Conservation (phyloP, 2,329 filamentous ascomycete genomes). For the Sporothrix euskadiensis region DNA sequence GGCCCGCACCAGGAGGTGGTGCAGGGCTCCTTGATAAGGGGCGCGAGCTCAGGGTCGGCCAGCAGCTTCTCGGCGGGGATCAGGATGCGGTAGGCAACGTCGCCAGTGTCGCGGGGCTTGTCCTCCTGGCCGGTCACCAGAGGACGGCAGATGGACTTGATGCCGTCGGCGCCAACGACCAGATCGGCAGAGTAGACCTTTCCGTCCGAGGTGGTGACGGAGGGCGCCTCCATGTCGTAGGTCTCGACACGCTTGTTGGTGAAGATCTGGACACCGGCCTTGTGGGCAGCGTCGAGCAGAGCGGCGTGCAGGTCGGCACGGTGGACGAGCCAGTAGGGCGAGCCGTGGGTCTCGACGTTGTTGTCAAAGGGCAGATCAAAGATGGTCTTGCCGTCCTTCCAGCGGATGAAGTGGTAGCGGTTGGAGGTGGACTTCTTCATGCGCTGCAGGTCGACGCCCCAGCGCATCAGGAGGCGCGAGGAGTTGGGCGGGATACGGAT, state of each 20-base stretch:
- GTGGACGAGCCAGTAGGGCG: slow-evolving; percentile 42
- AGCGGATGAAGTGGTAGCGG: slow-evolving; percentile 25
- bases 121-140: slow-evolving; percentile 36
- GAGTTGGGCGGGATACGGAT: slow-evolving; percentile 40
- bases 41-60: slow-evolving; percentile 36
- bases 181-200: slow-evolving; percentile 34
- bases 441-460: slow-evolving; percentile 33
- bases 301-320: slow-evolving; percentile 41
- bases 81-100: slow-evolving; percentile 41
- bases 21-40: slow-evolving; percentile 37
- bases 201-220: slow-evolving; percentile 32
- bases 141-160: slow-evolving; percentile 36
- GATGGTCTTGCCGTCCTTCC: slow-evolving; percentile 21
- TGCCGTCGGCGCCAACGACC: slow-evolving; percentile 36
- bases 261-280: slow-evolving; percentile 34
- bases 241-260: slow-evolving; percentile 34
- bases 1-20: slow-evolving; percentile 40
- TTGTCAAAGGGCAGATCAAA: slow-evolving; percentile 31
- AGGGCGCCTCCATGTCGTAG: slow-evolving; percentile 35
- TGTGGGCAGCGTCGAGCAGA: slow-evolving; percentile 35
- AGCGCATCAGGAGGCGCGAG: slow-evolving; percentile 36
- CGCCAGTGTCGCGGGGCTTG: slow-evolving; percentile 37
- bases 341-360: slow-evolving; percentile 36
- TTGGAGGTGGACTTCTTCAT: slow-evolving; percentile 7
- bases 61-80: slow-evolving; percentile 37